Conservation (phyloP, 2,329 filamentous ascomycete species). For the Stemphylium beticola region DNA sequence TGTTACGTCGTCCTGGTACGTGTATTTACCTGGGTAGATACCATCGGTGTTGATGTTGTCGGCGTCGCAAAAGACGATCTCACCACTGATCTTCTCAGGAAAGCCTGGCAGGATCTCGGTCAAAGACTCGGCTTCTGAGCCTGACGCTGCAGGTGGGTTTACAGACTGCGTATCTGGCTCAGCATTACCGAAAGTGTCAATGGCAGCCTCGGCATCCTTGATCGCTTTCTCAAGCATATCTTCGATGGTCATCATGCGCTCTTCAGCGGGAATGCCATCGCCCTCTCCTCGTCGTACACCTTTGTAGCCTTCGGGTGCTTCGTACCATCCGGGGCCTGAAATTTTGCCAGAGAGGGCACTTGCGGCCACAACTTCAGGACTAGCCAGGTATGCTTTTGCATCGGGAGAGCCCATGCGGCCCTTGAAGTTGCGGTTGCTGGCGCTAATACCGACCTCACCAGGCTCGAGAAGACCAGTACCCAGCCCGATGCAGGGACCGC, state of each 20-base stretch:
- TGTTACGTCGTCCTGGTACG: constrained; percentile 85
- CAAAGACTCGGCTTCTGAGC: constrained; percentile 44
- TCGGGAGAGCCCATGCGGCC: constrained; percentile 84
- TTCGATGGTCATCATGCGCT: constrained; percentile 70
- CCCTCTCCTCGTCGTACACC: constrained; percentile 76
- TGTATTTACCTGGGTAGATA: constrained; percentile 91
- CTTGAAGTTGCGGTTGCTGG: constrained; percentile 88
- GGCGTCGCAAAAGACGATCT: constrained; percentile 86
- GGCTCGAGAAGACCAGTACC: constrained; percentile 79
- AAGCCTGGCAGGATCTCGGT: constrained; percentile 86
- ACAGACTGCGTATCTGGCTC: constrained; percentile 42
- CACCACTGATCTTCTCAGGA: constrained; percentile 79
- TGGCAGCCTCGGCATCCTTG: constrained; percentile 68
- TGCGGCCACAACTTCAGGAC: constrained; percentile 89
- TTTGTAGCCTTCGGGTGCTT: constrained; percentile 70
- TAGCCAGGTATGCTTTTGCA: constrained; percentile 84
- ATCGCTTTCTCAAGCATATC: constrained; percentile 76
- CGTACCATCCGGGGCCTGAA: constrained; percentile 77
- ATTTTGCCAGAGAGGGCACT: constrained; percentile 79
- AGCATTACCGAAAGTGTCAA: constrained; percentile 54
- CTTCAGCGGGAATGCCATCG: constrained; percentile 67
- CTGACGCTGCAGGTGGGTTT: constrained; percentile 39
- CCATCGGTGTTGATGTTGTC: constrained; percentile 91
- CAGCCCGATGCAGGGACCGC: constrained; percentile 86
- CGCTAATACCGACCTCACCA: constrained; percentile 85